These are phyloP conservation scores for Fusarium compactum DNA, from an alignment of 2,329 filamentous ascomycete genomes.

Conservation along the genomic window DNA sequence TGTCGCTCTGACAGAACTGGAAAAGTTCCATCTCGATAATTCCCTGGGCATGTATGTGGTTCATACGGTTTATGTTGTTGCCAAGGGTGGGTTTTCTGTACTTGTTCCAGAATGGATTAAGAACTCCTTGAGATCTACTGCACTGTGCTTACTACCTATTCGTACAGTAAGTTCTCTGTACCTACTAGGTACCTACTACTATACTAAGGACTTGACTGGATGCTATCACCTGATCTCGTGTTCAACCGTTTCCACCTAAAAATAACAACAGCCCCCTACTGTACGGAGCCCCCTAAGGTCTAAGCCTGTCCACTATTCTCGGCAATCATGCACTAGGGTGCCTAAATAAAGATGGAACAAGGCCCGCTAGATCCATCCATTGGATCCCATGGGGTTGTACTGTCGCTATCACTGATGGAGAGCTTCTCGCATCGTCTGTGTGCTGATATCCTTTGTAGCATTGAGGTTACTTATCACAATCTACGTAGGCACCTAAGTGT, in stretches of 20 bases:
- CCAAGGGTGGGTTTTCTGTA: not conserved
- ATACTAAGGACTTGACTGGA: not conserved
- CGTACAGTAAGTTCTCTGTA: too few species aligned
- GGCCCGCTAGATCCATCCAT: not conserved
- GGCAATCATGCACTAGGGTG: constrained; percentile 40
- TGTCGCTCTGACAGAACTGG: not conserved
- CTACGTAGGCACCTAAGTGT: not conserved
- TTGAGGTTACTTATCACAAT: not conserved
- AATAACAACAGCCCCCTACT: constrained; percentile 30
- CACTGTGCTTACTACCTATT: too few species aligned
- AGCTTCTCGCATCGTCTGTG: not conserved
- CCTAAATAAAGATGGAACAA: constrained; percentile 12
- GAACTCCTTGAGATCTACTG: not conserved
- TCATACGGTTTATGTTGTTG: constrained; percentile 3
- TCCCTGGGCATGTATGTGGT: not conserved
- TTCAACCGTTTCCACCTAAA: constrained; percentile 42
- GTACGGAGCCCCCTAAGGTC: constrained; percentile 27
- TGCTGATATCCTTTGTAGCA: not conserved
- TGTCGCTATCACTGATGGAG: not conserved
- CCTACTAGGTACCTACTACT: too few species aligned
- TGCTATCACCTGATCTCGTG: constrained; percentile 50
- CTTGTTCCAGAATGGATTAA: not conserved
- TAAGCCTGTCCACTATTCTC: constrained; percentile 35
- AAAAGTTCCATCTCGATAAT: not conserved
- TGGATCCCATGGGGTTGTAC: not conserved